Evolutionary conservation across 31 red algal species (phyloP).

Genomic region (Asparagopsis taxiformis): DNA sequence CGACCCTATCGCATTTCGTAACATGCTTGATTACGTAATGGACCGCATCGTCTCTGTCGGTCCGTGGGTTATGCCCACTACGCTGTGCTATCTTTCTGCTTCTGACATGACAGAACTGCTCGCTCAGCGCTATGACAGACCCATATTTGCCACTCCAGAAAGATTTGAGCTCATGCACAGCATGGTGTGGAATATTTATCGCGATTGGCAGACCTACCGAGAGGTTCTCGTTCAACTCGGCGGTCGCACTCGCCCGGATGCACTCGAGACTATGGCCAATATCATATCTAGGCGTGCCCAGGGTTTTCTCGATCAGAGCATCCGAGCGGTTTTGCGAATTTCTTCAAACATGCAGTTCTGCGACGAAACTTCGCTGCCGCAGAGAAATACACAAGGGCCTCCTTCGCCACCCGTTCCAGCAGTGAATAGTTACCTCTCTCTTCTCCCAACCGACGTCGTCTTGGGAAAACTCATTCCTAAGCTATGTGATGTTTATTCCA

Average conservation of each 20-base stretch:
- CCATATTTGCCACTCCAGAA: constrained; percentile 11
- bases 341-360: too few relatives aligned
- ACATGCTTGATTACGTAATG: constrained; percentile 17
- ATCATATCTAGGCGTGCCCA: background rate
- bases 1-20: background rate
- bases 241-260: constrained; percentile 3
- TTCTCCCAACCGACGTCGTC: background rate
- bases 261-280: constrained; percentile 2
- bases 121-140: background rate
- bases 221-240: background rate
- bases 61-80: constrained; percentile 27
- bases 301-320: background rate
- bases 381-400: too few relatives aligned
- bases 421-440: background rate
- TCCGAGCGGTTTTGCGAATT: background rate
- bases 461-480: background rate
- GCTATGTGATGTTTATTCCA: constrained; percentile 3
- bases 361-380: too few relatives aligned
- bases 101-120: constrained; percentile 17
- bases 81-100: constrained; percentile 19
- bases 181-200: constrained; percentile 21
- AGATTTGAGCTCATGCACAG: constrained; percentile 11
- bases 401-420: too few relatives aligned
- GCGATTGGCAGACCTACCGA: constrained; percentile 10
- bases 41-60: constrained; percentile 16